Evolutionary conservation across 768 basidiomycete genomes (phyloP).

Genomic region (Collybiopsis luxurians): DNA sequence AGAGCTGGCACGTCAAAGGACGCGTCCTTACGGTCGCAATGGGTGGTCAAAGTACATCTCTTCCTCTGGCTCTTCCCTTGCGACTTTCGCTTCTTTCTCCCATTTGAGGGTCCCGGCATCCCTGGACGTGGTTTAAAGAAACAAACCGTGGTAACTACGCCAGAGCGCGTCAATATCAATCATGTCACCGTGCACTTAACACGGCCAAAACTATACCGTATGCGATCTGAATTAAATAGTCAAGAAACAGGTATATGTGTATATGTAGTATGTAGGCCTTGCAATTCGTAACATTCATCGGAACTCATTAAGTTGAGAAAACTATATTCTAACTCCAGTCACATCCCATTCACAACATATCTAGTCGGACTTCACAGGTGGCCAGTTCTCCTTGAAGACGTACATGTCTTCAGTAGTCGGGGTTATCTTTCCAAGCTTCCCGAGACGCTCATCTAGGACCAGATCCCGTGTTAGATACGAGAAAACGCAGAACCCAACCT

Average conservation of each 20-base stretch:
- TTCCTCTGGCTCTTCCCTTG: conserved; percentile 2
- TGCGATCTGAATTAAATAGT: neutral
- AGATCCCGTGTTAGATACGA: neutral
- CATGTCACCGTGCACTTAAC: conserved; percentile 2
- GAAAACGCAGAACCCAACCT: neutral
- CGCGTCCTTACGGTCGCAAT: neutral
- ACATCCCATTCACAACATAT: neutral
- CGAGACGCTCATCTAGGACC: conserved; percentile 64
- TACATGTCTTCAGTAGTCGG: conserved; percentile 80
- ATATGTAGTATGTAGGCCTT: too few species aligned
- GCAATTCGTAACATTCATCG: too few species aligned
- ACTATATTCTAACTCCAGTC: neutral
- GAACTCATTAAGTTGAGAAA: neutral
- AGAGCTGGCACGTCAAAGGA: neutral
- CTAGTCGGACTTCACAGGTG: conserved; percentile 13
- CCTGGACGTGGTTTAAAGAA: neutral
- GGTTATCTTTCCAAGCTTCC: conserved; percentile 52
- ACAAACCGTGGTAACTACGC: conserved; percentile 6
- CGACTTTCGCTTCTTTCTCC: conserved; percentile 10
- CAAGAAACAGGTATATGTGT: neutral
- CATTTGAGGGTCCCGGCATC: conserved; percentile 13
- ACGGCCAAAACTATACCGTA: neutral
- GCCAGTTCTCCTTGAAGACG: conserved; percentile 64
- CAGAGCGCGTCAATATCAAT: neutral
- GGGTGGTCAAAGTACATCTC: neutral